Evolutionary conservation across 2,329 filamentous ascomycete genomes (phyloP).

Genomic region (Alternaria dauci): DNA sequence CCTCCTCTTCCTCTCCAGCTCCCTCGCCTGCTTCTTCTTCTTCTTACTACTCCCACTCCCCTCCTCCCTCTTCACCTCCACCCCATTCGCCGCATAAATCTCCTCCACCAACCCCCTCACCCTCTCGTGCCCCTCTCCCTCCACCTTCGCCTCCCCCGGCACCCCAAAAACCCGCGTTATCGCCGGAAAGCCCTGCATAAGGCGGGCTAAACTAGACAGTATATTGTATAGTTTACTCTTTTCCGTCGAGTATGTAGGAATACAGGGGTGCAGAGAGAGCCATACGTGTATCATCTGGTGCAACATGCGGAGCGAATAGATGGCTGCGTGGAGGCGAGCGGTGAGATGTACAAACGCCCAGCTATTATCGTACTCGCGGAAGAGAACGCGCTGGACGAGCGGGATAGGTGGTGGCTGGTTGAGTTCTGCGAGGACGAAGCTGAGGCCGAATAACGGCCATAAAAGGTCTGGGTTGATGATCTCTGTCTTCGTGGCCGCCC

Average conservation of each 20-base stretch:
- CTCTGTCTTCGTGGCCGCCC: conserved; percentile 20
- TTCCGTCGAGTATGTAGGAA: neutral
- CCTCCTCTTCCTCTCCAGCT: conserved; percentile 37
- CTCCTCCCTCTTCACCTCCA: conserved; percentile 27
- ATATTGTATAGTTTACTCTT: neutral
- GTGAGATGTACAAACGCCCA: conserved; percentile 53
- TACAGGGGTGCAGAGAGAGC: conserved; percentile 15
- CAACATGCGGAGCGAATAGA: conserved; percentile 56
- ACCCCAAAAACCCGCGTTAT: conserved; percentile 38
- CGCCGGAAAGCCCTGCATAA: conserved; percentile 33
- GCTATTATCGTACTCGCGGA: conserved; percentile 41
- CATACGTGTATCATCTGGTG: conserved; percentile 47
- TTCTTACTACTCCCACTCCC: conserved; percentile 27
- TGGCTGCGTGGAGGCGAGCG: conserved; percentile 52
- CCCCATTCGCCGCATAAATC: conserved; percentile 37
- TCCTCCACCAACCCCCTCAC: conserved; percentile 35
- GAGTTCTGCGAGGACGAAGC: conserved; percentile 31
- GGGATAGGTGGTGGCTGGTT: conserved; percentile 30
- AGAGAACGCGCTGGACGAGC: conserved; percentile 32
- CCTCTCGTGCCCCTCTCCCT: conserved; percentile 24
- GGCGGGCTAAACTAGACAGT: conserved; percentile 18
- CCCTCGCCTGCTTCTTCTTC: conserved; percentile 35
- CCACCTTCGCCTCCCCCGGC: conserved; percentile 31
- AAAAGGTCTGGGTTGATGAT: conserved; percentile 17
- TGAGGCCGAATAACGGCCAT: conserved; percentile 40